These are phyloP conservation scores for Dictyophora rubrovolvata DNA, from an alignment of 768 basidiomycete genomes.

Conservation along the genomic window DNA sequence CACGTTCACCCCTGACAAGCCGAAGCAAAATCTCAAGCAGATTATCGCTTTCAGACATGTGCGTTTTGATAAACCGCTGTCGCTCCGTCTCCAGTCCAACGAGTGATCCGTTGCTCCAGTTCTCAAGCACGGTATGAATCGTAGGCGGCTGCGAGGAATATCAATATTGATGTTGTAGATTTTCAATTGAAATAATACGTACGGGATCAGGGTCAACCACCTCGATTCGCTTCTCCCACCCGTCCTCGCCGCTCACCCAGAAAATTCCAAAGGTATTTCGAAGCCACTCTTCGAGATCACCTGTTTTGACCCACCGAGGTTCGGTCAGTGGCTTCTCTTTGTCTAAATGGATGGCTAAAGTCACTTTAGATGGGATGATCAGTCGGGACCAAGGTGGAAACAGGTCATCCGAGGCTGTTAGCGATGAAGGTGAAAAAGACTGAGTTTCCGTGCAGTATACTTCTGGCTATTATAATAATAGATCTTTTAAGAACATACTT, in stretches of 20 bases:
- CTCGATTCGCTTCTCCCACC: conserved; percentile 90
- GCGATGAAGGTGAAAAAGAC: conserved; percentile 52
- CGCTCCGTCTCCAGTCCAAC: conserved; percentile 68
- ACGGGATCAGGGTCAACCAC: conserved; percentile 95
- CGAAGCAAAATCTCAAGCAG: conserved; percentile 88
- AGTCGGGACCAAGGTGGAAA: conserved; percentile 64
- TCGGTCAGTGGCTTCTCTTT: conserved; percentile 83
- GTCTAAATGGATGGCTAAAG: conserved; percentile 74
- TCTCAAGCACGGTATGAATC: conserved; percentile 80
- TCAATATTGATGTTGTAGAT: conserved; percentile 1
- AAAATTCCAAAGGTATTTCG: conserved; percentile 85
- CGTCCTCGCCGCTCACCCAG: conserved; percentile 66
- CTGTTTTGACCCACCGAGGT: conserved; percentile 94
- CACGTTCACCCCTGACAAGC: conserved; percentile 82
- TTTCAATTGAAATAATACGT: conserved; percentile 22
- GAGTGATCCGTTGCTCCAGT: conserved; percentile 80
- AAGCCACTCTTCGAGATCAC: conserved; percentile 90
- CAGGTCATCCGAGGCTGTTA: conserved; percentile 32
- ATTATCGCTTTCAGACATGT: conserved; percentile 79
- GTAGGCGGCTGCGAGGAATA: conserved; percentile 63
- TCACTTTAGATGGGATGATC: conserved; percentile 42
- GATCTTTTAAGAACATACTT: conserved; percentile 8
- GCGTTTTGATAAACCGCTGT: conserved; percentile 79
- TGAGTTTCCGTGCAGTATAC: conserved; percentile 61
- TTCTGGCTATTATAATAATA: conserved; percentile 56